Base-by-base conservation (phyloP, 2,329 filamentous ascomycete species). In the Sarocladium kiliense region DNA sequence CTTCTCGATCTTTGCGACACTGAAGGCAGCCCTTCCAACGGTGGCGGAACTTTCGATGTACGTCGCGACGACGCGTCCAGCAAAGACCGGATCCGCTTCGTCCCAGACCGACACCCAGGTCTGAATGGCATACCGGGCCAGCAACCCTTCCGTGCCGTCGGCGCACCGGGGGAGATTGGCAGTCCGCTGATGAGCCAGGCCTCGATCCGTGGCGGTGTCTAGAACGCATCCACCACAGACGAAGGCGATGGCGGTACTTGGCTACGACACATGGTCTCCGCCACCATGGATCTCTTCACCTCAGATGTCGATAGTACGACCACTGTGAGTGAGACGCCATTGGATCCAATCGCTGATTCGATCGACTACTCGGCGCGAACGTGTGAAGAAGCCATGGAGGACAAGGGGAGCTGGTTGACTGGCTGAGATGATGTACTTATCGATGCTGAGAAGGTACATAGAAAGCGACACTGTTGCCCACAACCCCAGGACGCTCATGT, bases 1-100 rank as follows among this genome's bases (percentile, higher is more conserved):
- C 78, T 97, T 62, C 78, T 93, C 37, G 85, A 89, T 56, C 87
- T 95, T 57, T 94, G 89, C 68, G 93, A 97, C 64, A 96, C 93
- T 1, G 90, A 96, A 67, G 94, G 94, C 56, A 95, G 88, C 63
- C 68, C 76, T 2, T 84, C 86, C 57, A 97, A 97, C 64, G 94
- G 94, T 45, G 93, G 93, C 44, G 94, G 94, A n/a, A 87, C 81
- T 25, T 95, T 99, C 65, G 84, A 88, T 32, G 78, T 88, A 59
- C 81, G 79, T 58, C 77, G 79, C 37, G 80, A 83, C 50, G 58
- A 58, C n/a, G 57, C 56, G 27, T 74, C 64, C 1, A 60, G 63
- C 26, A 71, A 69, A n/a, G 70, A 71, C 56, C 66, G 68, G 6
- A 77, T 87, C 53, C 76, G 80, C 16, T 85, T 80, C 71, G 77